A percentile compares a stretch with the other conserved stretches of the same genome.
These are phyloP conservation scores for Eimeria zaria DNA, from an alignment of 169 alveolate genomes.

Conservation along the genomic window DNA sequence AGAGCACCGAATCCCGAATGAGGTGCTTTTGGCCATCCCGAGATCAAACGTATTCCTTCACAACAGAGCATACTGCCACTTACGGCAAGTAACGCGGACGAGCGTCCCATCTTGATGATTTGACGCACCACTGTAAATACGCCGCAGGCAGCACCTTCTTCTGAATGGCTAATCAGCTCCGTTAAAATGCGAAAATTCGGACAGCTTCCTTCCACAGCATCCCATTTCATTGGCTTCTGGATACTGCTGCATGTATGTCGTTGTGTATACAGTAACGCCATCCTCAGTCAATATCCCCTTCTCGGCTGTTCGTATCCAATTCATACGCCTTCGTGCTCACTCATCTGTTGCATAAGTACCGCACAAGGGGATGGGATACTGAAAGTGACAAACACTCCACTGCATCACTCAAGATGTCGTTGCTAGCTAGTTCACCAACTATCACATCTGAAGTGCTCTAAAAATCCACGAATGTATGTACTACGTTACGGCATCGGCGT, in stretches of 20 bases:
- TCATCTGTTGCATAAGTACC: background rate
- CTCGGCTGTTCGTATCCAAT: background rate
- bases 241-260: background rate
- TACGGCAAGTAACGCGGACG: background rate
- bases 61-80: background rate
- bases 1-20: background rate
- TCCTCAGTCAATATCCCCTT: background rate
- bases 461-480: background rate
- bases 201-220: too few relatives aligned
- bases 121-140: background rate
- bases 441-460: background rate
- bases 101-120: background rate
- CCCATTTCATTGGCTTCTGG: background rate
- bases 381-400: background rate
- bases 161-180: background rate
- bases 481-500: background rate
- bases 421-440: background rate
- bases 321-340: background rate
- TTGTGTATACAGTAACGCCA: background rate
- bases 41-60: background rate
- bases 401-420: background rate
- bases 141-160: background rate
- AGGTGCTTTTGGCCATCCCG: constrained; percentile 1
- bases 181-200: background rate
- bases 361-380: background rate